Conservation (phyloP, 192 early-diverging fungal genomes). For the Bifiguratus adelaidae region DNA sequence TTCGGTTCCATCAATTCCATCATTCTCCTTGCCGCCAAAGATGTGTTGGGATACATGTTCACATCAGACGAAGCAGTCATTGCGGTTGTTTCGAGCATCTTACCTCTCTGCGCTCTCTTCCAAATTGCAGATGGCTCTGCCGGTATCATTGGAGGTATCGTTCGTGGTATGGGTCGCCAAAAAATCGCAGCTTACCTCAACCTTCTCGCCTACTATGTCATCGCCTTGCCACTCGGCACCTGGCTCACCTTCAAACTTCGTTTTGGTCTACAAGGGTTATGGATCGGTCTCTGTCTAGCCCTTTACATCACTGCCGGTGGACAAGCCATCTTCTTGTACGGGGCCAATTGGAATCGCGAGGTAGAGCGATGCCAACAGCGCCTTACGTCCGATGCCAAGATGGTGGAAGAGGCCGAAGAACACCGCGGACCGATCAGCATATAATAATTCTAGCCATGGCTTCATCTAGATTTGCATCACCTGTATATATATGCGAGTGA, state of each 20-base stretch:
- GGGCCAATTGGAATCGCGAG: conserved; percentile 15
- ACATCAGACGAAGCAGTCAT: conserved; percentile 61
- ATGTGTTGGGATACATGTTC: conserved; percentile 54
- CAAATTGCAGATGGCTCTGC: conserved; percentile 61
- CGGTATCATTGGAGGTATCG: conserved; percentile 50
- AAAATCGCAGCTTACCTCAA: conserved; percentile 49
- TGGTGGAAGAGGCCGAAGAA: no score
- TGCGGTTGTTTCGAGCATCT: conserved; percentile 51
- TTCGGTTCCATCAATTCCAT: conserved; percentile 41
- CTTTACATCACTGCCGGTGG: conserved; percentile 7
- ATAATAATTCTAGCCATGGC: no score
- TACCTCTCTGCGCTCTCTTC: conserved; percentile 74
- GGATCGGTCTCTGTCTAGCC: conserved; percentile 44
- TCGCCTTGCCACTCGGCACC: conserved; percentile 56
- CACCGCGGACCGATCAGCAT: no score
- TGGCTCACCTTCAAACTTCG: conserved; percentile 39
- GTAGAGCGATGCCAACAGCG: conserved; percentile 4
- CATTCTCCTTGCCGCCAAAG: conserved; percentile 34
- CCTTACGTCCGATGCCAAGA: conserved; percentile 1
- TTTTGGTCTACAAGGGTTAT: conserved; percentile 51
- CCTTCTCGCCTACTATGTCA: conserved; percentile 51
- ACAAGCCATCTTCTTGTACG: neutral
- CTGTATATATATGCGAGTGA: no score
- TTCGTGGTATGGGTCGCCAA: conserved; percentile 73
- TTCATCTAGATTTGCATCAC: no score